Evolutionary conservation across 2,329 filamentous ascomycete genomes (phyloP).

Genomic region (Alternaria arbusti): DNA sequence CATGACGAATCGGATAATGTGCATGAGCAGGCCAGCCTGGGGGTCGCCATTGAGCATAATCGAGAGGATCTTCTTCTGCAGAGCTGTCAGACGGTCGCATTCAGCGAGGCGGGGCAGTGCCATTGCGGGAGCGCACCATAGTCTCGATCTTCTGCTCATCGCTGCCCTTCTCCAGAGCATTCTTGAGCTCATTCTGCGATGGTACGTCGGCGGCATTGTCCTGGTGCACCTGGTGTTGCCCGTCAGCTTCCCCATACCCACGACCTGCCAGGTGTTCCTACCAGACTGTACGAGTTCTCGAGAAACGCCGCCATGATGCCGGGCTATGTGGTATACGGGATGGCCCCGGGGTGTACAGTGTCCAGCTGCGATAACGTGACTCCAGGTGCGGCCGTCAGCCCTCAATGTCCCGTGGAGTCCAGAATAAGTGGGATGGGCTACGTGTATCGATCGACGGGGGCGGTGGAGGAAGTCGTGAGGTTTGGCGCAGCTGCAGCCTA

Average conservation of each 20-base stretch:
- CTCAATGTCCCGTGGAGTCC: slow-evolving; percentile 37
- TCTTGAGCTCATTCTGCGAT: slow-evolving; percentile 86
- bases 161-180: slow-evolving; percentile 89
- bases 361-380: slow-evolving; percentile 32
- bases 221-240: slow-evolving; percentile 70
- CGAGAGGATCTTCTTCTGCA: slow-evolving; percentile 81
- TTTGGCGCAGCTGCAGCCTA: slow-evolving; percentile 18
- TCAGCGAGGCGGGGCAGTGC: slow-evolving; percentile 56
- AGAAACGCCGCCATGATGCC: slow-evolving; percentile 89
- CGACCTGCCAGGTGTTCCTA: slow-evolving; percentile 39
- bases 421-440: slow-evolving; percentile 43
- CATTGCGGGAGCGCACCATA: slow-evolving; percentile 42
- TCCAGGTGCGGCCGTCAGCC: slow-evolving; percentile 40
- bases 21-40: slow-evolving; percentile 95
- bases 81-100: slow-evolving; percentile 47
- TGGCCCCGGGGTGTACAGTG: slow-evolving; percentile 5
- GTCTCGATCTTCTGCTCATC: slow-evolving; percentile 94
- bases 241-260: slow-evolving; percentile 39
- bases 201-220: slow-evolving; percentile 96
- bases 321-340: slow-evolving; percentile 8
- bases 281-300: slow-evolving; percentile 93
- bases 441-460: slow-evolving; percentile 36
- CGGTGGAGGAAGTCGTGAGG: slow-evolving; percentile 15
- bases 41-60: slow-evolving; percentile 98
- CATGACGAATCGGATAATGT: slow-evolving; percentile 99